Percentiles rank a stretch among this genome's conserved stretches.
These are phyloP conservation scores for Pseudonitzschia multiseries DNA, from an alignment of 108 stramenopile genomes.

Conservation along the genomic window DNA sequence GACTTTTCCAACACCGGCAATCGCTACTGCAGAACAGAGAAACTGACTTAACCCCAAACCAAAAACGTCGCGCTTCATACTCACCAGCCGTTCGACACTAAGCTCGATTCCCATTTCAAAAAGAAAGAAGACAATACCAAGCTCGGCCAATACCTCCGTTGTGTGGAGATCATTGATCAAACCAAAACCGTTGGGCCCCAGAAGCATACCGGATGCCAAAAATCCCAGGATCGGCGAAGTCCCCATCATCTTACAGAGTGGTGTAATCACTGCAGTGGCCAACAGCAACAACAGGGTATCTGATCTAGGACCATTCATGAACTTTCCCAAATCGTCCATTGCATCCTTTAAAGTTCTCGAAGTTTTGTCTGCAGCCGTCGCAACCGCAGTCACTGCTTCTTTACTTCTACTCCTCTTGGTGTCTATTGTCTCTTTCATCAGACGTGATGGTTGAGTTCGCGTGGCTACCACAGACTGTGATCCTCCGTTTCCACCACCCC, in stretches of 20 bases:
- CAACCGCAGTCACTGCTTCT: conserved; percentile 16
- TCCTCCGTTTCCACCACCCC: conserved; percentile 8
- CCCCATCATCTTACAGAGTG: conserved; percentile 81
- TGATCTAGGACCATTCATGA: conserved; percentile 85
- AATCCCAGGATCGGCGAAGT: conserved; percentile 94
- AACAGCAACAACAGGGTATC: conserved; percentile 86
- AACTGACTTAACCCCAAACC: conserved; percentile 91
- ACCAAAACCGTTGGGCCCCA: conserved; percentile 90
- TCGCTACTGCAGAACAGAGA: conserved; percentile 63
- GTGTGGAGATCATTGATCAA: conserved; percentile 81
- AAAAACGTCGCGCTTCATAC: conserved; percentile 92
- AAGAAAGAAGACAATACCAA: conserved; percentile 96
- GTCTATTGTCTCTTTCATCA: not conserved
- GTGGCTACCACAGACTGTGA: not conserved
- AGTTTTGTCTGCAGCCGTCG: conserved; percentile 27
- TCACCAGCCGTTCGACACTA: conserved; percentile 75
- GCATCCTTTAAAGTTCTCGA: conserved; percentile 65
- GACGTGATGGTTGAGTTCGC: conserved; percentile 7
- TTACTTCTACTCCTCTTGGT: not conserved
- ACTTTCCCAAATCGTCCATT: conserved; percentile 49
- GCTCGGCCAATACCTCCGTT: conserved; percentile 83
- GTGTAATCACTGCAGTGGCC: conserved; percentile 89
- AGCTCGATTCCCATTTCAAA: conserved; percentile 98
- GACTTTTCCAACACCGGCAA: conserved; percentile 56
- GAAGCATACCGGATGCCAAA: conserved; percentile 82